Evolutionary conservation across 2,329 filamentous ascomycete species (phyloP).

Genomic region (Cladophialophora bantiana): DNA sequence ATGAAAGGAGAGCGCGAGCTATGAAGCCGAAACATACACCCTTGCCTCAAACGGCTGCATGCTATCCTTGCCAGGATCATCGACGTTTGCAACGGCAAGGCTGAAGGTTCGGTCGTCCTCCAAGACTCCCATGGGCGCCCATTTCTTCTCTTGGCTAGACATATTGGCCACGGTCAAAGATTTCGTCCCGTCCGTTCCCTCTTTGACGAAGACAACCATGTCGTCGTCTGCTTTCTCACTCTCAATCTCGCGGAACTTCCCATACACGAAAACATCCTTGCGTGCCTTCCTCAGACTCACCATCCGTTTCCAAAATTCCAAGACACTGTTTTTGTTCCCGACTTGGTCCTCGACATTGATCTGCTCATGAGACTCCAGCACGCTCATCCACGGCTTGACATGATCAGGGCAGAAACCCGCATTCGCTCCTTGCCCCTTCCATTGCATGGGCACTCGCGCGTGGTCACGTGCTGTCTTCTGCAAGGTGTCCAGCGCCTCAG

Average conservation of each 20-base stretch:
- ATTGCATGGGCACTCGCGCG: constrained; percentile 71
- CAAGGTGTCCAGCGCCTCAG: constrained; percentile 14
- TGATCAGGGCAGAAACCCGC: constrained; percentile 65
- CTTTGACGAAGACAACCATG: constrained; percentile 9
- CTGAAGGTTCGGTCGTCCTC: constrained; percentile 1
- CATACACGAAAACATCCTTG: constrained; percentile 59
- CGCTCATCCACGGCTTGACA: constrained; percentile 64
- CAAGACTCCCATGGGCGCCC: not conserved
- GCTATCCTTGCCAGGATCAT: not conserved
- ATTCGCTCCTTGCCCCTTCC: constrained; percentile 59
- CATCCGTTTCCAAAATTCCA: constrained; percentile 67
- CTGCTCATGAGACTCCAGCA: constrained; percentile 60
- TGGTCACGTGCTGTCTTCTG: constrained; percentile 58
- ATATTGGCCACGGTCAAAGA: constrained; percentile 11
- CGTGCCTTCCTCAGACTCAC: constrained; percentile 63
- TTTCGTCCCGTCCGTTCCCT: constrained; percentile 3
- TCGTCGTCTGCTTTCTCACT: not conserved
- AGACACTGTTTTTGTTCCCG: constrained; percentile 53
- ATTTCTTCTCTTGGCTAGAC: constrained; percentile 3
- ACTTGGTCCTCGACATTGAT: constrained; percentile 66
- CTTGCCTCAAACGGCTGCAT: constrained; percentile 12
- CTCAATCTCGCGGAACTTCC: constrained; percentile 13
- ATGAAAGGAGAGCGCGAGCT: no score
- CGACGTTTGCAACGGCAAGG: constrained; percentile 1
- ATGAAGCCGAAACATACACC: constrained; percentile 1